phyloP scores from a whole-genome alignment of 1,284 basidiomycete genomes.

The Rhodotorula sp. region DNA sequence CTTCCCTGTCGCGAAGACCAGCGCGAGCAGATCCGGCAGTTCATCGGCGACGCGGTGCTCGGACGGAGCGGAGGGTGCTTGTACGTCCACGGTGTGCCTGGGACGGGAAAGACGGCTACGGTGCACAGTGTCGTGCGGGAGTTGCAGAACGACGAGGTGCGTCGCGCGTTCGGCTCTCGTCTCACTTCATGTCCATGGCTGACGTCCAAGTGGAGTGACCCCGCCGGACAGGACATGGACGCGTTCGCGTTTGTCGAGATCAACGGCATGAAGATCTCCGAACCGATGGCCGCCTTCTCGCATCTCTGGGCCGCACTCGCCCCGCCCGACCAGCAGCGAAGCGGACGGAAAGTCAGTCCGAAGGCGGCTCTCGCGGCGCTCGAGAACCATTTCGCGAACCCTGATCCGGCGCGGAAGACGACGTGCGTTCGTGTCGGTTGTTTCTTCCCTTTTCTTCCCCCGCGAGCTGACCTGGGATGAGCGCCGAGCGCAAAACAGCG shows the following conservation, averaged over 20 bases:
- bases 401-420: constrained; percentile 43
- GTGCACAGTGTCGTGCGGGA: constrained; percentile 88
- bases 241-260: constrained; percentile 98
- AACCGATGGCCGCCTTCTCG: constrained; percentile 80
- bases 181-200: too few relatives aligned
- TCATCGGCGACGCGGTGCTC: constrained; percentile 81
- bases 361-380: constrained; percentile 40
- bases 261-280: constrained; percentile 89
- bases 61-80: constrained; percentile 92
- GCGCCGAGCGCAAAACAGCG: constrained; percentile 48
- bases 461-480: not conserved
- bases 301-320: constrained; percentile 80
- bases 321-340: not conserved
- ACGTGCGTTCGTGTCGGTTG: constrained; percentile 24
- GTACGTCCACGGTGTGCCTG: constrained; percentile 96
- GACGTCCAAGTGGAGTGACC: too few relatives aligned
- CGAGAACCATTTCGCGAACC: constrained; percentile 44
- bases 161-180: constrained; percentile 41
- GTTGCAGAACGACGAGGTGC: constrained; percentile 71
- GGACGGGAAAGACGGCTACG: constrained; percentile 97
- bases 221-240: constrained; percentile 81
- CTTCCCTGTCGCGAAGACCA: constrained; percentile 89
- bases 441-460: too few relatives aligned
- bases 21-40: constrained; percentile 71
- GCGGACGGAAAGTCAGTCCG: constrained; percentile 24